Evolutionary conservation across 257 asterid genomes (phyloP), one percentile per base, ranked within the genome.

Genomic region (Gardenia jasminoides): DNA sequence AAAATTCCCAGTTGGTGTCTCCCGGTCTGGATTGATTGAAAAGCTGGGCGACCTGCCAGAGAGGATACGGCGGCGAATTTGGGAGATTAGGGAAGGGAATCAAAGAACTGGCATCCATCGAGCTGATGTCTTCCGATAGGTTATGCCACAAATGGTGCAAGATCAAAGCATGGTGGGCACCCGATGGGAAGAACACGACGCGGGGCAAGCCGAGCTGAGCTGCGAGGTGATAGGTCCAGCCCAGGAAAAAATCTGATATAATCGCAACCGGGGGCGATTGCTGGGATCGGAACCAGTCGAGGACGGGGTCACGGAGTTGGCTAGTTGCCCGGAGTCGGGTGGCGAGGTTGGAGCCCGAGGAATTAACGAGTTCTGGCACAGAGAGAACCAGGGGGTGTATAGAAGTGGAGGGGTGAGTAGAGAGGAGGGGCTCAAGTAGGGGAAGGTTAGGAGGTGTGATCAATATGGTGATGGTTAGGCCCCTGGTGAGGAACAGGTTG

Each of bases 201-300:
- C 88, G 82, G 4, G 78, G 86, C 31, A 85, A 28, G 1, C 80
- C 81, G 20, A 85, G 47, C 30, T 22, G 65, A 12, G 46, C 12
- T 1, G 83, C 85, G 6, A 85, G 71, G 17, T 67, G 41, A 8
- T 80, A 16, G 2, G 87, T 82, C 85, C 86, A 85, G 26, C 87
- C 83, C 6, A 85, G 80, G 67, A 85, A 83, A 41, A 85, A 78
- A 69, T 80, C 87, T 0, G 88, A 83, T 12, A 85, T 48, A 1
- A 85, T 83, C 1, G 83, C 83, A 2, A 80, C 80, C 0, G 87
- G 87, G 0, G 85, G 87, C 10, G 80, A 80, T 22, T 80, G 70
- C 0, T 85, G 87, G 6, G 50, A 20, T 15, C 33, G 75, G 72
- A 77, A 85, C 85, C 88, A 85, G 11, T 80, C 75, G 7, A 75